A percentile compares a stretch with the other conserved stretches of the same genome.
phyloP scores from a whole-genome alignment of 768 basidiomycete species.

The Amanita pallidorosea region DNA sequence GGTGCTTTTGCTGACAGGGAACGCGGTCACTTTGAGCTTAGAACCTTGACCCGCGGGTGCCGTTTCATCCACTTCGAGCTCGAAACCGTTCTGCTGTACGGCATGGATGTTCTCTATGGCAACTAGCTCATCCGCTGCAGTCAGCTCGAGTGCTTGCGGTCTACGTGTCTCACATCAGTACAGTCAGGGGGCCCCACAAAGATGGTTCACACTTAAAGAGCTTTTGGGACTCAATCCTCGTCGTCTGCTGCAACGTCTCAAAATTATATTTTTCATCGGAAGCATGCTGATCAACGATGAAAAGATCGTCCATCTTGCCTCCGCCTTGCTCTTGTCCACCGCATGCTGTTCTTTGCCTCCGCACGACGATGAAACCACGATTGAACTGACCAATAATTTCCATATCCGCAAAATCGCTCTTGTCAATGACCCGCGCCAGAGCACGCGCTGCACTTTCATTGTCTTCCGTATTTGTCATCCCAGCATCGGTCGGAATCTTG shows the following conservation, averaged over 20 bases:
- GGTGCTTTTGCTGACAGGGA: constrained; percentile 87
- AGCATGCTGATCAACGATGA: constrained; percentile 96
- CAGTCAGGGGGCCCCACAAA: not conserved
- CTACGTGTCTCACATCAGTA: constrained; percentile 26
- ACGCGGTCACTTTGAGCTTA: constrained; percentile 61
- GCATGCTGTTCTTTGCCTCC: constrained; percentile 32
- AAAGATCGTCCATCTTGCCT: constrained; percentile 67
- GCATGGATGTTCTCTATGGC: constrained; percentile 84
- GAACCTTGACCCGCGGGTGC: constrained; percentile 22
- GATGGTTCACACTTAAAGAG: constrained; percentile 55
- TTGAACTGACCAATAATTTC: constrained; percentile 91
- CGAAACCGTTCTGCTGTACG: constrained; percentile 82
- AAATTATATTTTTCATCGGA: constrained; percentile 99
- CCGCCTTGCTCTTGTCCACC: not conserved
- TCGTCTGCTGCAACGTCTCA: constrained; percentile 86
- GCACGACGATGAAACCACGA: constrained; percentile 83
- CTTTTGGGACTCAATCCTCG: constrained; percentile 77
- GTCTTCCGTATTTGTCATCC: constrained; percentile 30
- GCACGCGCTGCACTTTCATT: constrained; percentile 50
- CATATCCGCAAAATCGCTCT: constrained; percentile 80
- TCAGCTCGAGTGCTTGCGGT: constrained; percentile 67
- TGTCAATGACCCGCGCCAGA: constrained; percentile 77
- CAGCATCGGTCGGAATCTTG: constrained; percentile 23
- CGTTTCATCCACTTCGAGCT: constrained; percentile 50
- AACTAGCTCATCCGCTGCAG: constrained; percentile 82